These are phyloP conservation scores for Teunomyces barrocoloradensis DNA, from an alignment of 805 yeast genomes.

Conservation along the genomic window DNA sequence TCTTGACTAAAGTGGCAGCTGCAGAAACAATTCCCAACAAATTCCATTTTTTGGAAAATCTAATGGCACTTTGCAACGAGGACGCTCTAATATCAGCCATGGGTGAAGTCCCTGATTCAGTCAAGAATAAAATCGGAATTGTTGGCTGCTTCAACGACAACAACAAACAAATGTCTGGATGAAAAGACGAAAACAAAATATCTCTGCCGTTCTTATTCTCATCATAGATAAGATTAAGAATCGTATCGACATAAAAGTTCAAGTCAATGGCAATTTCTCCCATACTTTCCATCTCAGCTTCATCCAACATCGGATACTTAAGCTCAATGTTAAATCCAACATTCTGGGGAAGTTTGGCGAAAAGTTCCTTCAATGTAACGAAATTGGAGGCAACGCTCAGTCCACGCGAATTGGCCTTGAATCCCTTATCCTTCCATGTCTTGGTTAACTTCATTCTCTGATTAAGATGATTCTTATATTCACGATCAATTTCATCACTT, in stretches of 20 bases:
- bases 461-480: constrained; percentile 36
- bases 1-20: constrained; percentile 78
- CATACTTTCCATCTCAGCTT: constrained; percentile 84
- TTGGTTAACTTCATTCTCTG: constrained; percentile 82
- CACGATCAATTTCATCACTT: constrained; percentile 36
- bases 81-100: constrained; percentile 91
- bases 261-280: constrained; percentile 80
- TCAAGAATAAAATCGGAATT: constrained; percentile 83
- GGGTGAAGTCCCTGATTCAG: constrained; percentile 79
- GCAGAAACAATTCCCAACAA: constrained; percentile 89
- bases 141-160: constrained; percentile 89
- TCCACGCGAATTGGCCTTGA: constrained; percentile 92
- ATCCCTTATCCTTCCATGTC: constrained; percentile 81
- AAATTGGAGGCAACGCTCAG: constrained; percentile 86
- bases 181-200: constrained; percentile 87
- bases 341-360: constrained; percentile 71
- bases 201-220: constrained; percentile 79
- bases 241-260: constrained; percentile 86
- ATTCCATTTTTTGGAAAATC: constrained; percentile 91
- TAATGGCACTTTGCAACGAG: constrained; percentile 83
- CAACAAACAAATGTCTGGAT: constrained; percentile 87
- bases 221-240: constrained; percentile 69
- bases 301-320: constrained; percentile 94
- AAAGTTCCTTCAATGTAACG: constrained; percentile 82
- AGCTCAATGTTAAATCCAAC: constrained; percentile 95